These are phyloP conservation scores for Hypoxylon sp. DNA, from an alignment of 2,329 filamentous ascomycete genomes.

Conservation along the genomic window DNA sequence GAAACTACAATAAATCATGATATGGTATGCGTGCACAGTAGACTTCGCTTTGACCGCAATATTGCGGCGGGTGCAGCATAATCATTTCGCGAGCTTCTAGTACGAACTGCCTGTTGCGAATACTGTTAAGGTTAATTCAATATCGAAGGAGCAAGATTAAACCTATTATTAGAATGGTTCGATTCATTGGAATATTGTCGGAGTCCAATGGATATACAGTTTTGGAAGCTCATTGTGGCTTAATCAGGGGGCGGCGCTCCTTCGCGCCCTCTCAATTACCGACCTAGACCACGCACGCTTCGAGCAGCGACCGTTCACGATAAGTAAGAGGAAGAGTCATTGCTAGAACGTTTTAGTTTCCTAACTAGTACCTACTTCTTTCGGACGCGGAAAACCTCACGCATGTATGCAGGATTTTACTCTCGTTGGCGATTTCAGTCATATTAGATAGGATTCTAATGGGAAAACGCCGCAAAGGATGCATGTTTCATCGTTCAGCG, in stretches of 20 bases:
- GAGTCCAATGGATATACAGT: neutral
- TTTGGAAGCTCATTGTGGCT: slow-evolving; percentile 17
- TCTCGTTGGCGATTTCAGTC: neutral
- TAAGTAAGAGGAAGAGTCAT: neutral
- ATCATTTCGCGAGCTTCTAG: neutral
- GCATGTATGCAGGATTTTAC: slow-evolving; percentile 7
- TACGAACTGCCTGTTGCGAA: neutral
- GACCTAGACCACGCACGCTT: slow-evolving; percentile 3
- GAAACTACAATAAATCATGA: too few relatives aligned
- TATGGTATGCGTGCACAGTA: too few relatives aligned
- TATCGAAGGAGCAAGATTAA: neutral
- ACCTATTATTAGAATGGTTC: slow-evolving; percentile 7
- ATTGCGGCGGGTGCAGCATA: neutral
- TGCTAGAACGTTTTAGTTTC: slow-evolving; percentile 5
- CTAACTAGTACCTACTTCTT: slow-evolving; percentile 17
- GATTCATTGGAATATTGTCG: neutral
- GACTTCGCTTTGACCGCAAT: slow-evolving; percentile 4
- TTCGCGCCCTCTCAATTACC: slow-evolving; percentile 19
- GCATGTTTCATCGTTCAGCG: slow-evolving; percentile 21
- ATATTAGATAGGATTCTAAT: slow-evolving; percentile 10
- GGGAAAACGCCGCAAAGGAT: slow-evolving; percentile 17
- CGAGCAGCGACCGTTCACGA: neutral
- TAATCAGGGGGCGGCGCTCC: slow-evolving; percentile 29
- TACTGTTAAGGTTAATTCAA: neutral
- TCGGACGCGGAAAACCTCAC: neutral